Conservation (phyloP, 768 basidiomycete species). For the Obba rivulosa region DNA sequence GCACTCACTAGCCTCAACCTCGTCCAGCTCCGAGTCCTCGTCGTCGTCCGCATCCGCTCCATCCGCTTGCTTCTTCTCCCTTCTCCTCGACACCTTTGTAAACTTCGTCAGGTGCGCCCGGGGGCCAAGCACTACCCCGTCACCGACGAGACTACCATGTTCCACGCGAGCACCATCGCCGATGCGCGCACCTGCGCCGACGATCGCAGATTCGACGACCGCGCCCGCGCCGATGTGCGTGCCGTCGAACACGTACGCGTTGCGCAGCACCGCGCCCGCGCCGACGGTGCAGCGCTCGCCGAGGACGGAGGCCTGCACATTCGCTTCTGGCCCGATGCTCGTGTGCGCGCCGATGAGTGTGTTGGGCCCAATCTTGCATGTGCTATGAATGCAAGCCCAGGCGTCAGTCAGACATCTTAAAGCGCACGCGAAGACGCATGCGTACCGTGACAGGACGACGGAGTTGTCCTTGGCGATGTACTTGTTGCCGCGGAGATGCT, state of each 20-base stretch:
- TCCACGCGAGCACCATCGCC: slow-evolving; percentile 62
- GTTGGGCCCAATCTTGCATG: slow-evolving; percentile 76
- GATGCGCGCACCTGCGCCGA: slow-evolving; percentile 74
- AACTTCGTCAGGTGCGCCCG: slow-evolving; percentile 61
- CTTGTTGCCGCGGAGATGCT: slow-evolving; percentile 82
- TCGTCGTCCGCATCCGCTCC: slow-evolving; percentile 28
- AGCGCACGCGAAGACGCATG: background rate
- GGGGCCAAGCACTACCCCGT: slow-evolving; percentile 78
- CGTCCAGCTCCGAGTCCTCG: slow-evolving; percentile 40
- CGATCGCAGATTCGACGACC: slow-evolving; percentile 70
- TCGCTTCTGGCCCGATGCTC: slow-evolving; percentile 59
- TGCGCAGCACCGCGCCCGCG: slow-evolving; percentile 55
- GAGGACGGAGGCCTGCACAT: slow-evolving; percentile 69
- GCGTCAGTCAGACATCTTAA: background rate
- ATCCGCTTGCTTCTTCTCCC: slow-evolving; percentile 29
- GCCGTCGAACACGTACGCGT: slow-evolving; percentile 83
- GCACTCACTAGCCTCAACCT: slow-evolving; percentile 58
- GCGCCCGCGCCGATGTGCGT: slow-evolving; percentile 66
- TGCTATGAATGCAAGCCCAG: slow-evolving; percentile 39
- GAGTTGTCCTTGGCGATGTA: slow-evolving; percentile 80
- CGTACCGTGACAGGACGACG: slow-evolving; percentile 79
- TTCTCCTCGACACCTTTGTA: slow-evolving; percentile 62
- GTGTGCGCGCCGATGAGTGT: slow-evolving; percentile 82
- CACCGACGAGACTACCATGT: slow-evolving; percentile 75
- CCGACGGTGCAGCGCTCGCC: slow-evolving; percentile 75